A percentile compares a stretch with the other conserved stretches of the same genome.
phyloP scores from a whole-genome alignment of 495 filamentous ascomycete species.

The Darksidea phi region DNA sequence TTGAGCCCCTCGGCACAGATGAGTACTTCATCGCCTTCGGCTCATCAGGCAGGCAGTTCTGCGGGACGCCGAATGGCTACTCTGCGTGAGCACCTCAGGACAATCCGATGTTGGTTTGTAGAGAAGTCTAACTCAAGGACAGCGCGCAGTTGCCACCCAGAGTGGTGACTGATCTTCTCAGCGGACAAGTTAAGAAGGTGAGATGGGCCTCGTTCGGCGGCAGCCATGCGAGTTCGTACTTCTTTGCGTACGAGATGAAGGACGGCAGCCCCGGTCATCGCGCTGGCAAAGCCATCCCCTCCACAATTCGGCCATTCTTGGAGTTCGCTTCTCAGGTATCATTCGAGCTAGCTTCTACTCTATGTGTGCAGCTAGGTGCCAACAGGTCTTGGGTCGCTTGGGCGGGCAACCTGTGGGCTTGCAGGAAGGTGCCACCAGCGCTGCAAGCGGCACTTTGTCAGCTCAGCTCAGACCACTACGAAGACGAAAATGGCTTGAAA shows the following conservation, averaged over 20 bases:
- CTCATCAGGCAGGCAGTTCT: slow-evolving; percentile 2
- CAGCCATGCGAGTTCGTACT: background rate
- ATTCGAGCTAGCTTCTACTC: background rate
- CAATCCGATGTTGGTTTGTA: background rate
- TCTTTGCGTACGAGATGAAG: slow-evolving; percentile 11
- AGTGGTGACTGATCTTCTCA: background rate
- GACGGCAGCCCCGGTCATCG: background rate
- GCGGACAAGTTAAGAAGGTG: slow-evolving; percentile 3
- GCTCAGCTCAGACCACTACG: background rate
- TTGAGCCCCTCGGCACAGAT: slow-evolving; percentile 2
- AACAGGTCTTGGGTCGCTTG: slow-evolving; percentile 5
- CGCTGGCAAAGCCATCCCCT: background rate
- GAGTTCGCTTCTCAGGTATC: background rate
- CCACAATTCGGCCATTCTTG: background rate
- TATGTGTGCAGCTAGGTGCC: slow-evolving; percentile 11
- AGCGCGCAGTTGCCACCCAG: slow-evolving; percentile 4
- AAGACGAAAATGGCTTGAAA: too few species aligned
- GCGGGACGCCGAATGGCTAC: slow-evolving; percentile 19
- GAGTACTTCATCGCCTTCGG: slow-evolving; percentile 20
- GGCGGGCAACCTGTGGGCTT: background rate
- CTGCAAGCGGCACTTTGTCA: background rate
- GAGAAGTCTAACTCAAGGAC: background rate
- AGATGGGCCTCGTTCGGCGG: slow-evolving; percentile 17
- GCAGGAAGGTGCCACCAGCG: background rate
- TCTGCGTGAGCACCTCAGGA: slow-evolving; percentile 1